A percentile compares a stretch with the other conserved stretches of the same genome.
These are phyloP conservation scores for Myxozyma geophila DNA, from an alignment of 805 yeast species.

Conservation along the genomic window DNA sequence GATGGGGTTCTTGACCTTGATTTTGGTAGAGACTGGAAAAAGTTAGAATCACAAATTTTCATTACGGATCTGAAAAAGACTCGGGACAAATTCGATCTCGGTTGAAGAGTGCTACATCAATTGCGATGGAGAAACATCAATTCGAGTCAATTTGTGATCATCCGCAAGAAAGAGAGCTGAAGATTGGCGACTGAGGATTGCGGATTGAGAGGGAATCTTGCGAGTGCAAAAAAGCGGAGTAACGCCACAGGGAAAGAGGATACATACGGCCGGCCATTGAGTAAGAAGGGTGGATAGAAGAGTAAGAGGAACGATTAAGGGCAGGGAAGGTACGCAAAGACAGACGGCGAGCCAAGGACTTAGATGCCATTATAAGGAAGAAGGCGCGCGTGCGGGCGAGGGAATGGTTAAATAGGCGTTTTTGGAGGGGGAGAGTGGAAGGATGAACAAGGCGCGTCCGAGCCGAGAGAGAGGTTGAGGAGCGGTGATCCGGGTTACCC, in stretches of 20 bases:
- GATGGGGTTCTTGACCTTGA: constrained; percentile 82
- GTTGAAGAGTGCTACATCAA: too few relatives aligned
- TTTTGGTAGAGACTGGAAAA: constrained; percentile 50
- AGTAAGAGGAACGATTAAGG: background rate
- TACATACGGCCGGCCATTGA: constrained; percentile 16
- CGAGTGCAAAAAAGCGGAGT: background rate
- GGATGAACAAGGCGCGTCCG: background rate
- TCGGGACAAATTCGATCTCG: too few relatives aligned
- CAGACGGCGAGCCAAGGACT: background rate
- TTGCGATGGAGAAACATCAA: too few relatives aligned
- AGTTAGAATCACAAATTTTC: background rate
- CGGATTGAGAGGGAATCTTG: background rate
- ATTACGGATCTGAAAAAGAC: too few relatives aligned
- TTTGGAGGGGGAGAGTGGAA: background rate
- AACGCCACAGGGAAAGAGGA: background rate
- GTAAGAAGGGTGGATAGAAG: background rate
- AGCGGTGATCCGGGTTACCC: too few relatives aligned
- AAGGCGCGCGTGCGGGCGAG: constrained; percentile 3
- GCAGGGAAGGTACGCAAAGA: background rate
- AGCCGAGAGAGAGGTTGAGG: background rate
- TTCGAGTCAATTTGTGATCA: too few relatives aligned
- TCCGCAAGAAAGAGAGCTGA: too few relatives aligned
- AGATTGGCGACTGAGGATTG: background rate
- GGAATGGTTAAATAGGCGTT: background rate
- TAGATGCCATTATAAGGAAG: background rate